phyloP scores from a whole-genome alignment of 495 filamentous ascomycete species.

The Penicillium silybi region DNA sequence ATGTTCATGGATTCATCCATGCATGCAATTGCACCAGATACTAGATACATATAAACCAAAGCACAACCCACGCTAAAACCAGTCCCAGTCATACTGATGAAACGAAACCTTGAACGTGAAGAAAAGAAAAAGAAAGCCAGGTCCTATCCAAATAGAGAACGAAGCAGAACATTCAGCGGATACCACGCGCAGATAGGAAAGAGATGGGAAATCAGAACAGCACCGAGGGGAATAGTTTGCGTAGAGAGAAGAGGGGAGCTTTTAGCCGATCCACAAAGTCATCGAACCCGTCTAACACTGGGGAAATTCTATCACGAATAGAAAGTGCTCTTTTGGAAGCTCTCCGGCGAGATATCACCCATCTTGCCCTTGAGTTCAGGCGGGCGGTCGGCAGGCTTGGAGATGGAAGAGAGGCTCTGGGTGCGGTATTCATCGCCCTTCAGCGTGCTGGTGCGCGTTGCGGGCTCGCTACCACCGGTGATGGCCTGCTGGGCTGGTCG shows the following conservation, averaged over 20 bases:
- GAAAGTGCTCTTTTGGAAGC: constrained; percentile 88
- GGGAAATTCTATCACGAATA: constrained; percentile 41
- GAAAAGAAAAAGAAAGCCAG: not conserved
- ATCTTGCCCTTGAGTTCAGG: constrained; percentile 45
- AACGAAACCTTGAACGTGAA: not conserved
- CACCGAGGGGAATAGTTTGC: not conserved
- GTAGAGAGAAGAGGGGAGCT: constrained; percentile 1
- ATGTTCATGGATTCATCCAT: not conserved
- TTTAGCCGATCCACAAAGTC: constrained; percentile 5
- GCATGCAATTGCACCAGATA: not conserved
- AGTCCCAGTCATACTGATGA: constrained; percentile 7
- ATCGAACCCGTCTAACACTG: not conserved
- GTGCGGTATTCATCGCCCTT: constrained; percentile 44
- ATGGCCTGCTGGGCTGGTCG: constrained; percentile 57
- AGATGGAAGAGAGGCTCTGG: constrained; percentile 24
- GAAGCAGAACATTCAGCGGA: not conserved
- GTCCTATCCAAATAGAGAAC: too few relatives aligned
- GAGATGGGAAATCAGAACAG: not conserved
- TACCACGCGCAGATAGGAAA: not conserved
- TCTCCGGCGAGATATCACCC: constrained; percentile 71
- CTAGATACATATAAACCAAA: constrained; percentile 8
- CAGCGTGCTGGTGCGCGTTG: constrained; percentile 53
- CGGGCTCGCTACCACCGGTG: constrained; percentile 41
- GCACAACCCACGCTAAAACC: constrained; percentile 19
- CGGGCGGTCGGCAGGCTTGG: constrained; percentile 26